Percentiles rank a stretch among this genome's conserved stretches.
phyloP scores from a whole-genome alignment of 768 basidiomycete genomes.

The Cystofilobasidium ferigula region DNA sequence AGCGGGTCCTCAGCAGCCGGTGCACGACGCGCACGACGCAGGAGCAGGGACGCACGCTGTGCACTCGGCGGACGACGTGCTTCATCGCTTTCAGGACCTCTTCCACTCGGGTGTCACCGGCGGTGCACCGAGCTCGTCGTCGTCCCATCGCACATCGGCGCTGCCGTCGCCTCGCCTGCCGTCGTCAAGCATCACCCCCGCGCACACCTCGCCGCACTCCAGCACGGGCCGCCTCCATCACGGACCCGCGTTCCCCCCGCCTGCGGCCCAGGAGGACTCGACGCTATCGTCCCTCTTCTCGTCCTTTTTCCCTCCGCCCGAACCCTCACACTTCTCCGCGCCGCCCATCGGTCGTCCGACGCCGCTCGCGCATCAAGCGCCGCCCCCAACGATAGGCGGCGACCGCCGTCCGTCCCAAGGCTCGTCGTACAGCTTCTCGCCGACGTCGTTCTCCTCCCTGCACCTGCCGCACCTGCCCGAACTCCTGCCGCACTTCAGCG shows the following conservation, averaged over 20 bases:
- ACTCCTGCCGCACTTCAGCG: neutral
- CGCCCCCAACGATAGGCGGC: neutral
- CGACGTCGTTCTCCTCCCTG: neutral
- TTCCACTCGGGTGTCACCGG: neutral
- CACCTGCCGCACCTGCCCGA: neutral
- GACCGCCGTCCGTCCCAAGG: neutral
- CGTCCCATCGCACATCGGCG: neutral
- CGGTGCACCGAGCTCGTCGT: too few species aligned
- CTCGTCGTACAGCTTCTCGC: neutral
- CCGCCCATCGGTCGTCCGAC: too few species aligned
- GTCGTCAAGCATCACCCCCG: neutral
- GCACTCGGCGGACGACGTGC: neutral
- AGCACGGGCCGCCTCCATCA: too few species aligned
- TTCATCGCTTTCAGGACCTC: neutral
- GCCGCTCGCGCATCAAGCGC: too few species aligned
- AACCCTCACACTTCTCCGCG: neutral
- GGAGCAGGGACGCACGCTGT: too few species aligned
- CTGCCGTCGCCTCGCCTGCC: neutral
- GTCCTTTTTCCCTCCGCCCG: neutral
- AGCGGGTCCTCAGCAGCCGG: too few species aligned
- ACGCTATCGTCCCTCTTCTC: neutral
- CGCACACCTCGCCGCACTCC: neutral
- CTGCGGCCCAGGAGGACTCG: neutral
- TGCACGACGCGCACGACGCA: too few species aligned
- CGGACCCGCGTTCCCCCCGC: neutral